Base-by-base conservation (phyloP, 208 protist species). In the Histomonas meleagridis region DNA sequence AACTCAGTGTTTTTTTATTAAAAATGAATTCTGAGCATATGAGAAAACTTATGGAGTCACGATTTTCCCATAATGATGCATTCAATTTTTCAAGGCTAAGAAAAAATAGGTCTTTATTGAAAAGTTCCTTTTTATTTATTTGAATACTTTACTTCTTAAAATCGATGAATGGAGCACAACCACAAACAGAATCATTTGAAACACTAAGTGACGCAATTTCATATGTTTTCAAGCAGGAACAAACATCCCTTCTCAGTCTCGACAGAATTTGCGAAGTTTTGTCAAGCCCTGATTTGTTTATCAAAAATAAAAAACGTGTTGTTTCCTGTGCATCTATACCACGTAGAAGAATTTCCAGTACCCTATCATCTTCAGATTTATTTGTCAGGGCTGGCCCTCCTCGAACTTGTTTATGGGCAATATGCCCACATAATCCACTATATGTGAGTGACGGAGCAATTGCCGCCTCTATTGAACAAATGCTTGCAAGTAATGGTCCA, bases 191-290 rank as follows among this genome's bases (percentile, higher is more conserved):
- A n/a, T n/a, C n/a, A 51, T 86, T 86, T 49, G 76, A 86, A n/a
- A 86, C 18, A 46, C 46, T 86, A 86, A 51, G 35, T 28, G 76
- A 86, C 23, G 76, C 76, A 32, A 86, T 86, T 21, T 43, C 76
- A 48, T 86, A 51, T 86, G 76, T 46, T 28, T 86, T 86, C 55
- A 40, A 46, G 26, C 76, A 86, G 16, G 76, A 86, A 48, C 76
- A 86, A 55, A 86, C 40, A n/a, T 86, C 76, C 9, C 46, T 86
- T 43, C 76, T 86, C 2, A 86, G 76, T 55, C 43, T 86, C 1
- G 76, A 86, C 46, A 51, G 46, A 18, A 86, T 86, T 51, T 86
- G 76, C 46, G 76, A 86, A 49, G 76, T 86, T 38, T 55, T 86
- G 46, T 40, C 23, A 28, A 55, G n/a, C 23, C 76, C 76, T 10